phyloP scores from a whole-genome alignment of 495 filamentous ascomycete genomes.

The Melanomma pulvis-pyrius region DNA sequence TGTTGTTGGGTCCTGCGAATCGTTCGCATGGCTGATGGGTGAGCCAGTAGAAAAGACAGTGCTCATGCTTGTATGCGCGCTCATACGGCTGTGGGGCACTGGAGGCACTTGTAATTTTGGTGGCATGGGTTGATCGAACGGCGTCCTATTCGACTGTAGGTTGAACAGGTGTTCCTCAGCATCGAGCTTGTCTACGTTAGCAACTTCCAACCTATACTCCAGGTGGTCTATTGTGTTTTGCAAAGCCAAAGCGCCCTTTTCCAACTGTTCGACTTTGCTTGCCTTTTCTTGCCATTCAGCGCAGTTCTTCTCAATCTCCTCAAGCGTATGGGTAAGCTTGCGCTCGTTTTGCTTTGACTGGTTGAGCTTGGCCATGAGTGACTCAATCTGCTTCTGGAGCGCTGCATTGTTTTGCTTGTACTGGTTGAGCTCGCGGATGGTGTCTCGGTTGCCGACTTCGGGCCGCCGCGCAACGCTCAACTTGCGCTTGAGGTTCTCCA shows the following conservation, averaged over 20 bases:
- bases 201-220: constrained; percentile 29
- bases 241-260: constrained; percentile 21
- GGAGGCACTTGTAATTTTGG: constrained; percentile 1
- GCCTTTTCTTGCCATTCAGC: constrained; percentile 30
- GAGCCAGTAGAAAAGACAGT: constrained; percentile 28
- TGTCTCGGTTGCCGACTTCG: constrained; percentile 22
- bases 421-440: constrained; percentile 27
- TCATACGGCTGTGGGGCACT: constrained; percentile 1
- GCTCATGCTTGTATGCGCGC: constrained; percentile 29
- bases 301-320: constrained; percentile 19
- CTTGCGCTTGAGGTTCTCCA: constrained; percentile 34
- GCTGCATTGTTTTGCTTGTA: constrained; percentile 34
- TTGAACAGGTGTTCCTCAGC: constrained; percentile 29
- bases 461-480: constrained; percentile 29
- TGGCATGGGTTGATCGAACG: constrained; percentile 12
- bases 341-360: constrained; percentile 30
- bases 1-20: constrained; percentile 20
- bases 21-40: constrained; percentile 14
- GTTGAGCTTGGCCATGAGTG: constrained; percentile 37
- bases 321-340: constrained; percentile 8
- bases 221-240: constrained; percentile 37
- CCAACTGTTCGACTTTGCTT: constrained; percentile 28
- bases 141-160: constrained; percentile 13
- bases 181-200: constrained; percentile 35
- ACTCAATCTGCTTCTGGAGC: constrained; percentile 34